Base-by-base conservation (phyloP, 306 rosid genomes). In the Boehmeria nivea region DNA sequence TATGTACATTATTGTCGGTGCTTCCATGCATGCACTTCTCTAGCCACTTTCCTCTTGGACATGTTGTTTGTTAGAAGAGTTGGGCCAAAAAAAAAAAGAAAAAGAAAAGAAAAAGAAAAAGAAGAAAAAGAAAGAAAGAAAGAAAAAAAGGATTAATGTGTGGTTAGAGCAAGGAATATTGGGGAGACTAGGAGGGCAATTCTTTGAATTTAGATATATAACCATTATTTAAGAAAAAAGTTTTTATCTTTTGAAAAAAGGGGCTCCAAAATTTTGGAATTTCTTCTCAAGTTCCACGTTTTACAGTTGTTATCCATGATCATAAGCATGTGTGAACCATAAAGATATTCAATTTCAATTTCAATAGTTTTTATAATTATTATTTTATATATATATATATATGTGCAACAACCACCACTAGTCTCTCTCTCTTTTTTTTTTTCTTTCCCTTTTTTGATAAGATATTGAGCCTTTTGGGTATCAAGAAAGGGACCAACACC, bases 291-390 rank as follows among this genome's bases (percentile, higher is more conserved):
- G 51, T 57, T 58, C 65, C 55, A 54, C 53, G 34, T 59, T 51
- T 72, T 66, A 69, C 81, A 72, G 82, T 77, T 79, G 84, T 61
- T 79, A 44, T 76, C 81, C 83, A 81, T 68, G 51, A 64, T 24
- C 52, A 63, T 33, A 66, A 74, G 43, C 60, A 57, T 42, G 48
- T 69, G 68, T 57, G 69, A 67, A 57, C 65, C 44, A 25, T 72
- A 58, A 51, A 68, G 51, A 59, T 40, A 16, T 34, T 52, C 23
- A 25, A 68, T 34, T 31, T 31, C 36, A 31, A 31, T 31, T 31
- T 31, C 36, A 31, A 31, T 31, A 31, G 36, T 31, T 31, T 31
- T 31, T 31, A 6, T 31, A 6, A 4, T 31, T 31, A 31, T 31
- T 31, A 31, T 31, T 31, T 31, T 6, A 31, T 31, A 4, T 31